Conservation (phyloP, 768 basidiomycete species). For the Amylocystis lapponica region DNA sequence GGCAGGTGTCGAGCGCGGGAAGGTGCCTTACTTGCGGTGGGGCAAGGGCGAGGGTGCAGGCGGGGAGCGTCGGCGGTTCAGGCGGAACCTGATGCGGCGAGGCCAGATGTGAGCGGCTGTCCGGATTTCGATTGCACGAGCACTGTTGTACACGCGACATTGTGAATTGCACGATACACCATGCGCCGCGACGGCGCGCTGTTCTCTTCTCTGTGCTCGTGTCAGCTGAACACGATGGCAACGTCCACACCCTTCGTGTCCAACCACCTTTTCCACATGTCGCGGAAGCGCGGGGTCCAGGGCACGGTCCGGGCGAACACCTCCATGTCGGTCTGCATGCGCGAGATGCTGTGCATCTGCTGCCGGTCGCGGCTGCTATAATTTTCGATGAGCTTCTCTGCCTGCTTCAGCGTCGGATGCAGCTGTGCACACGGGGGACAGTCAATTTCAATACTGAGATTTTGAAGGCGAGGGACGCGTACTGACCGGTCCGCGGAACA, state of each 20-base stretch:
- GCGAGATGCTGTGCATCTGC: slow-evolving; percentile 38
- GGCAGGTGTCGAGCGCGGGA: slow-evolving; percentile 47
- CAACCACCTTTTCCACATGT: slow-evolving; percentile 37
- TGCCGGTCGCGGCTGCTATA: slow-evolving; percentile 33
- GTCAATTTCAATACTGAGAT: not conserved
- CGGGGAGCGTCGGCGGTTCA: slow-evolving; percentile 61
- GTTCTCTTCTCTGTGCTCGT: too few relatives aligned
- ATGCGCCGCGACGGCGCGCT: too few relatives aligned
- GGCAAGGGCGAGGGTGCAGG: slow-evolving; percentile 68
- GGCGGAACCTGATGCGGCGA: slow-evolving; percentile 84
- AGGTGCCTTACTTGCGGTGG: slow-evolving; percentile 76
- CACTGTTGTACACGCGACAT: not conserved
- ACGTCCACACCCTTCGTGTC: slow-evolving; percentile 28
- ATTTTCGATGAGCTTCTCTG: slow-evolving; percentile 26
- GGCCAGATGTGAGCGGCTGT: slow-evolving; percentile 63
- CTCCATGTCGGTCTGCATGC: slow-evolving; percentile 31
- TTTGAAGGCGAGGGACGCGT: not conserved
- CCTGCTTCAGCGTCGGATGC: slow-evolving; percentile 32
- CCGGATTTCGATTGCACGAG: not conserved
- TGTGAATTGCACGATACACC: too few relatives aligned
- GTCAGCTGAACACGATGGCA: slow-evolving; percentile 30
- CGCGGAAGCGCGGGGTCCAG: slow-evolving; percentile 25
- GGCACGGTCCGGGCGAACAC: slow-evolving; percentile 22
- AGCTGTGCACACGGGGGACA: slow-evolving; percentile 16
- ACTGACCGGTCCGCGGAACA: slow-evolving; percentile 36